Conservation (phyloP, 2,329 filamentous ascomycete genomes). For the Didymella keratinophila region DNA sequence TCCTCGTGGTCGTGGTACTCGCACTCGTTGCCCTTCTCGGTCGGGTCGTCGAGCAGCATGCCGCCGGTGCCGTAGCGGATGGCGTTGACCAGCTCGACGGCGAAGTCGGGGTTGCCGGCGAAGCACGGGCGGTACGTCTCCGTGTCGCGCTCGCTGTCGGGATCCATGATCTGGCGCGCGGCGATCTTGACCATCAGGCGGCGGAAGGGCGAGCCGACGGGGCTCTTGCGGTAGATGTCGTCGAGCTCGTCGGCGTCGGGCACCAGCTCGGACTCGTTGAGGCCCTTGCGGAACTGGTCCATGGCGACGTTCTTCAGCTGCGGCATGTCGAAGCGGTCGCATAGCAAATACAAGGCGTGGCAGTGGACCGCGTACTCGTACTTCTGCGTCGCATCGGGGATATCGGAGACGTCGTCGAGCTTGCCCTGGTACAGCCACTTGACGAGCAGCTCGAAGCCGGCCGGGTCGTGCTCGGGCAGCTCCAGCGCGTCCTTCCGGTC, state of each 20-base stretch:
- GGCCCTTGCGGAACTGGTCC: conserved; percentile 61
- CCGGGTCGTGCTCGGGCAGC: conserved; percentile 59
- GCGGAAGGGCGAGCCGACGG: conserved; percentile 57
- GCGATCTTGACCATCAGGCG: conserved; percentile 61
- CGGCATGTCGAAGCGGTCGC: conserved; percentile 60
- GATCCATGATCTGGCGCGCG: conserved; percentile 66
- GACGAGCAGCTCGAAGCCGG: conserved; percentile 62
- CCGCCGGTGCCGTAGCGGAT: conserved; percentile 60
- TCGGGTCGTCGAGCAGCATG: conserved; percentile 62
- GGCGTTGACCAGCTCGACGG: conserved; percentile 61
- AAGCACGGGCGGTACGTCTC: conserved; percentile 61
- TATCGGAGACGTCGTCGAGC: conserved; percentile 58
- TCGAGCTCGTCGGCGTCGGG: conserved; percentile 64
- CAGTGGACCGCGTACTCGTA: conserved; percentile 64
- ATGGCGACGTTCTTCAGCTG: conserved; percentile 63
- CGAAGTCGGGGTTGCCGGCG: conserved; percentile 59
- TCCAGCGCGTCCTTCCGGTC: conserved; percentile 54
- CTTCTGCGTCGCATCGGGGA: conserved; percentile 57
- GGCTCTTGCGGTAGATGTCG: conserved; percentile 60
- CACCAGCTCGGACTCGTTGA: conserved; percentile 60
- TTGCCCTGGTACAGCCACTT: conserved; percentile 65
- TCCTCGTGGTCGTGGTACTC: conserved; percentile 61
- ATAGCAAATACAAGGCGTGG: conserved; percentile 62
- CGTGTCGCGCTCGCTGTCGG: conserved; percentile 58
- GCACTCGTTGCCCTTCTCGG: conserved; percentile 54